Evolutionary conservation across 441 rosid species (phyloP), one percentile per base, ranked within the genome.

Genomic region (Breynia disticha): DNA sequence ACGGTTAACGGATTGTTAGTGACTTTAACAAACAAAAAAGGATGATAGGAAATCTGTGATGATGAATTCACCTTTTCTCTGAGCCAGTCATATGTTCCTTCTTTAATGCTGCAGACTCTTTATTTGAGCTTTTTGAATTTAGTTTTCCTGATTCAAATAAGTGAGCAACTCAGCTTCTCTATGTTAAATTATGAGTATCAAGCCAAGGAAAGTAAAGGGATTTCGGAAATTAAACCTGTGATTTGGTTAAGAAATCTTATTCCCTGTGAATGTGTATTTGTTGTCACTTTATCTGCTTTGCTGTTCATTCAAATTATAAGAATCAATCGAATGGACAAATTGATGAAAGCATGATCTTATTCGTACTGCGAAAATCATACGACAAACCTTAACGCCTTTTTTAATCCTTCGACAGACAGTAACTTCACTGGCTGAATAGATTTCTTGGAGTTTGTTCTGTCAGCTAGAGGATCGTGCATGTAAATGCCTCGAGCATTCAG

Each of bases 181-280:
- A 2, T 24, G 32, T 24, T 24, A 24, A 24, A 24, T 22, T 17
- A 24, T 50, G 11, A 5, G 37, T 55, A 44, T 16, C 39, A 39
- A 21, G 51, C 47, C 48, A 16, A 54, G 53, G 59, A 56, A 38
- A 22, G 22, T 50, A 19, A 46, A 57, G 45, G 61, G 61, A 24
- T 13, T 54, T 39, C 54, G 44, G 19, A 57, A 63, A 15, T 19
- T 67, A 60, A 69, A 91, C 97, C 87, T 79, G 96, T 72, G 55
- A 86, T 74, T 75, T 87, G 84, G 55, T 76, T 84, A 50, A 91
- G 95, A 76, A 86, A 86, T 62, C 96, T 80, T 69, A 89, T 68
- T 52, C 99, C 99, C 57, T 93, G 97, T n/a, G 97, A 89, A 71
- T 81, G 78, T 55, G 76, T 48, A 58, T 78, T 86, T 62, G 97